Base-by-base conservation (phyloP, 345 rosid species). In the Eutrema yunnanense region DNA sequence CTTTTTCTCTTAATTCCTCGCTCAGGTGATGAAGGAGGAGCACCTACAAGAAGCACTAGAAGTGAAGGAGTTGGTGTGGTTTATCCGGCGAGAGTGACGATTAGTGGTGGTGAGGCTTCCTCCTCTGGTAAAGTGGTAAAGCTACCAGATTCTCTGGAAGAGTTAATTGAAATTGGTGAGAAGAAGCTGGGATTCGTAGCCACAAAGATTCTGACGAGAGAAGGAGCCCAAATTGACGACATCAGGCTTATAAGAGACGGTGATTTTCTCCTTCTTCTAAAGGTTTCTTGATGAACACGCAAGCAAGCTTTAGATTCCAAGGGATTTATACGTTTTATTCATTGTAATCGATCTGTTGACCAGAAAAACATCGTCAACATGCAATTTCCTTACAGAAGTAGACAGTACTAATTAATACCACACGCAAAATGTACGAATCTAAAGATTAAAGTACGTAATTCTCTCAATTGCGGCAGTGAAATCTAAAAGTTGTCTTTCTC, bases 211-310 rank as follows among this genome's bases (percentile, higher is more conserved):
- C 72, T 82, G 3, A 80, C 75, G 27, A 79, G 72, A 65, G 88
- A 82, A 41, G 94, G 96, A 49, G 90, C 96, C 34, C 88, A 87
- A 79, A 82, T 93, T 16, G 97, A 93, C 62, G 89, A 87, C 44
- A 79, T 93, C 36, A 85, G 84, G 14, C 75, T 87, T 26, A 62
- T 90, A 52, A 85, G 98, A 78, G 98, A 93, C 55, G 97, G 92
- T 4, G 97, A 93, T 74, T 82, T 74, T 77, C 87, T 93, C 52
- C 48, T 86, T 61, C 79, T 93, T 52, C 79, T 67, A 9, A 79
- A 81, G 55, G 56, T 50, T 74, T 67, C 73, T 61, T 75, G 41
- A 43, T 34, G 38, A 16, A 2, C 50, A 60, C 29, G 50, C 33
- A 19, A 6, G n/a, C 7, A 5, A 34, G 9, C 32, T 49, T 14